These are phyloP conservation scores for Coniella vitis DNA, from an alignment of 2,329 filamentous ascomycete species.

Conservation along the genomic window DNA sequence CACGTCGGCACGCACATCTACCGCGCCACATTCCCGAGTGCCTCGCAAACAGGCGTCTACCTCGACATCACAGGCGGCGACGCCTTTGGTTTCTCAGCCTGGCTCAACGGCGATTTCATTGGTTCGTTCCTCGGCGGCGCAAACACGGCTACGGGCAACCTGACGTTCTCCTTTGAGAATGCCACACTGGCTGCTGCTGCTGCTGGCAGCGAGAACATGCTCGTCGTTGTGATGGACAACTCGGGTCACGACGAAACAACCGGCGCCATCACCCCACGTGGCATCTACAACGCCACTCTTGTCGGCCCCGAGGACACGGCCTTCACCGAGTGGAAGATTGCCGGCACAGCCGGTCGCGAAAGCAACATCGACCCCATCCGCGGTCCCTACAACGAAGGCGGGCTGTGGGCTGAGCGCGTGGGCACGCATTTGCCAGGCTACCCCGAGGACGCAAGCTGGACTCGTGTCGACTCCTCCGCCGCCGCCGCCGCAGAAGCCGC, in stretches of 20 bases:
- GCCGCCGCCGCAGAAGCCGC: too few species aligned
- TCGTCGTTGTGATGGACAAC: constrained; percentile 53
- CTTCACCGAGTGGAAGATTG: constrained; percentile 51
- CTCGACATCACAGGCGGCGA: constrained; percentile 47
- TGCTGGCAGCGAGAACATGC: constrained; percentile 33
- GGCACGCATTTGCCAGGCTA: constrained; percentile 54
- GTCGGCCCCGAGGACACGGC: constrained; percentile 25
- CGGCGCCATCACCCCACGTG: constrained; percentile 40
- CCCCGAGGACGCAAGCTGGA: constrained; percentile 29
- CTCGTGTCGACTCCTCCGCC: too few species aligned
- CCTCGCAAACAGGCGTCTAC: constrained; percentile 34
- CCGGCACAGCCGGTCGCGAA: constrained; percentile 48
- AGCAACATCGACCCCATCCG: constrained; percentile 47
- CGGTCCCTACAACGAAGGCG: constrained; percentile 50
- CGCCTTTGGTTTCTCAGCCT: constrained; percentile 51
- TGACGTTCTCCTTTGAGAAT: constrained; percentile 44
- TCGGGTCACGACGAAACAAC: constrained; percentile 51
- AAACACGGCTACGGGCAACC: constrained; percentile 28
- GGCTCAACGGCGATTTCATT: constrained; percentile 49
- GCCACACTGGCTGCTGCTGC: constrained; percentile 33
- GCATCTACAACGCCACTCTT: constrained; percentile 46
- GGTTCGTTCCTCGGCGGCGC: constrained; percentile 48
- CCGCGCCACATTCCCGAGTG: constrained; percentile 41
- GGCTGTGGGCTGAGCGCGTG: constrained; percentile 49
- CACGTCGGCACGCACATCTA: constrained; percentile 49